Percentiles rank a stretch among this genome's conserved stretches.
These are phyloP conservation scores for Leccinellum albellum DNA, from an alignment of 768 basidiomycete genomes.

Conservation along the genomic window DNA sequence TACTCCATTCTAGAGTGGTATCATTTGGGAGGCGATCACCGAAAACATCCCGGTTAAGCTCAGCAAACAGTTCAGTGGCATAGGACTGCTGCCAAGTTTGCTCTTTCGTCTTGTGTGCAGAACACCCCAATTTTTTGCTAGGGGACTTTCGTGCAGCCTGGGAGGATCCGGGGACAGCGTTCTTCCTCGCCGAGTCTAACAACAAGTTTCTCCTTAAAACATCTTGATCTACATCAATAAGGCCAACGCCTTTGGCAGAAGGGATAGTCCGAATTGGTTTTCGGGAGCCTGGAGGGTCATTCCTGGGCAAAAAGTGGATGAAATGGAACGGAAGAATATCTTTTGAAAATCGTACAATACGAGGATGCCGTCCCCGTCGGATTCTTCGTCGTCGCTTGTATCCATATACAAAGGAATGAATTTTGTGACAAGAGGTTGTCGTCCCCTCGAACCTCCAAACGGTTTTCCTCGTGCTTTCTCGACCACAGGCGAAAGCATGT, in stretches of 20 bases:
- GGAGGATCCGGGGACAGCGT: not conserved
- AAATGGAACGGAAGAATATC: not conserved
- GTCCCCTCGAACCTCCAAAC: constrained; percentile 7
- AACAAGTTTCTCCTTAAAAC: constrained; percentile 1
- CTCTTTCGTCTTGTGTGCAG: constrained; percentile 38
- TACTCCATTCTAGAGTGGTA: constrained; percentile 65
- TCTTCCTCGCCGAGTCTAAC: constrained; percentile 13
- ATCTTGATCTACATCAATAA: constrained; percentile 5
- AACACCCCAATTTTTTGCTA: constrained; percentile 22
- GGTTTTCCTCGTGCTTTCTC: constrained; percentile 8
- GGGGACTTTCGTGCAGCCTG: constrained; percentile 10
- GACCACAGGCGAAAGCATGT: constrained; percentile 22
- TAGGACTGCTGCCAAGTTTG: constrained; percentile 45
- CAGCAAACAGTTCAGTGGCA: constrained; percentile 55
- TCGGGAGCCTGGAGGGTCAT: constrained; percentile 48
- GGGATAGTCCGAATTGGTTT: constrained; percentile 38
- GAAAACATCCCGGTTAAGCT: constrained; percentile 60
- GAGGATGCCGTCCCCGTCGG: constrained; percentile 37
- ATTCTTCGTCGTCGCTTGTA: constrained; percentile 30
- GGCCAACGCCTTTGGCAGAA: constrained; percentile 2
- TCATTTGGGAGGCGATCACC: constrained; percentile 47
- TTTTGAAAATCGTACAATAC: constrained; percentile 31
- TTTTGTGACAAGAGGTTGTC: not conserved
- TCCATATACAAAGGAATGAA: constrained; percentile 26
- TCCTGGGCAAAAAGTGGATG: constrained; percentile 20